phyloP scores from a whole-genome alignment of 495 filamentous ascomycete species.

The Penicillium samsonianum region DNA sequence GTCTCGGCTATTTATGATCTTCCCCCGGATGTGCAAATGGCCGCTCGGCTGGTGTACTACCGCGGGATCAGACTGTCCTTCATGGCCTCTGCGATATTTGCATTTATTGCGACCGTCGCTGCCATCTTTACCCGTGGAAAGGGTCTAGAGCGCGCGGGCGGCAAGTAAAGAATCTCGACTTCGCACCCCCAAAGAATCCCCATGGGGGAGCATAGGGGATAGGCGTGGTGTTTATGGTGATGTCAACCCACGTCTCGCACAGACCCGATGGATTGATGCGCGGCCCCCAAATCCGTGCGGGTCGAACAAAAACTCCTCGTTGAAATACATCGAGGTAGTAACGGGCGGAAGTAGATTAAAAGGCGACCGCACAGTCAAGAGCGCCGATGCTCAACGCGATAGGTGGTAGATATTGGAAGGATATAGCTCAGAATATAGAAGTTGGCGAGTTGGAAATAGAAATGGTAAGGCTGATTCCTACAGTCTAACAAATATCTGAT shows the following conservation, averaged over 20 bases:
- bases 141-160: conserved; percentile 35
- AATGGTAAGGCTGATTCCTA: neutral
- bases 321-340: neutral
- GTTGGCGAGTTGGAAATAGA: neutral
- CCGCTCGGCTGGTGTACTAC: conserved; percentile 60
- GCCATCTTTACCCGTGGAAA: conserved; percentile 53
- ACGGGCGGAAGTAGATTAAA: neutral
- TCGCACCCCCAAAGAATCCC: neutral
- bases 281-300: neutral
- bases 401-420: neutral
- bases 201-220: neutral
- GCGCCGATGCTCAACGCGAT: neutral
- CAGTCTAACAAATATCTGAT: neutral
- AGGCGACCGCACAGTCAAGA: neutral
- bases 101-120: conserved; percentile 50
- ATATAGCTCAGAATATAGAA: neutral
- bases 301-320: neutral
- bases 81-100: conserved; percentile 53
- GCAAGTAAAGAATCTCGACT: conserved; percentile 5
- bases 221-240: neutral
- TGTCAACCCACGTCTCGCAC: neutral
- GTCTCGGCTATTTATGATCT: conserved; percentile 55
- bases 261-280: neutral
- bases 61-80: conserved; percentile 58
- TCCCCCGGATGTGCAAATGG: conserved; percentile 59